Percentiles rank a stretch among this genome's conserved stretches.
phyloP scores from a whole-genome alignment of 106 monocot genomes.

The Dioscorea zingiberensis region DNA sequence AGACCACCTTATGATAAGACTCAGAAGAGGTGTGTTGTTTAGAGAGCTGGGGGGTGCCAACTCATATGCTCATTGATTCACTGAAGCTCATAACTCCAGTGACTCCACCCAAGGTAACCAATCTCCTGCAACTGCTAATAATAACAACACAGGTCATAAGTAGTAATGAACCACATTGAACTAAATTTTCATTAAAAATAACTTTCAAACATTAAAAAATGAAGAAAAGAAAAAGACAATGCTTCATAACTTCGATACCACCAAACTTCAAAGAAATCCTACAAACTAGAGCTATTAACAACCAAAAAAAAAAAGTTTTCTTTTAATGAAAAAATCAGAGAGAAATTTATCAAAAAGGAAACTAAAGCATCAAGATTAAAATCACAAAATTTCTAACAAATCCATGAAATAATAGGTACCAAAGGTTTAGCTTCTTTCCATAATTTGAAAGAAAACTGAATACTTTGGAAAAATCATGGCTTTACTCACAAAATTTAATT shows the following conservation, averaged over 20 bases:
- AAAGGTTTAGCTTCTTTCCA: too few relatives aligned
- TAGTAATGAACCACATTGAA: neutral
- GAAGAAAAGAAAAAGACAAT: neutral
- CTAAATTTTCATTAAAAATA: neutral
- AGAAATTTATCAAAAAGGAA: too few relatives aligned
- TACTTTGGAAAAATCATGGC: too few relatives aligned
- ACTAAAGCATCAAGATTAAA: neutral
- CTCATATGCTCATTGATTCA: slow-evolving; percentile 16
- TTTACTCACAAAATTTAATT: too few relatives aligned
- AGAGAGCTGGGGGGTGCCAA: slow-evolving; percentile 5
- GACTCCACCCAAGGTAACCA: neutral
- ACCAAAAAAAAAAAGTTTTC: neutral
- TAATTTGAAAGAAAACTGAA: too few relatives aligned
- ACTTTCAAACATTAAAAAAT: neutral
- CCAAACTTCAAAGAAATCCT: neutral
- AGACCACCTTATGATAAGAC: slow-evolving; percentile 7
- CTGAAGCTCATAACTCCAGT: slow-evolving; percentile 7
- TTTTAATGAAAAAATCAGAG: neutral
- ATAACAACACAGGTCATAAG: neutral
- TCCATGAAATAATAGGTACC: neutral
- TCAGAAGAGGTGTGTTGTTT: neutral
- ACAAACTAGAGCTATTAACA: neutral
- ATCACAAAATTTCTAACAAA: neutral
- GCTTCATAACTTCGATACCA: neutral
- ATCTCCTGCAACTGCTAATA: slow-evolving; percentile 19